These are phyloP conservation scores for Solanum bulbocastanum DNA, from an alignment of 257 asterid species.

Conservation along the genomic window DNA sequence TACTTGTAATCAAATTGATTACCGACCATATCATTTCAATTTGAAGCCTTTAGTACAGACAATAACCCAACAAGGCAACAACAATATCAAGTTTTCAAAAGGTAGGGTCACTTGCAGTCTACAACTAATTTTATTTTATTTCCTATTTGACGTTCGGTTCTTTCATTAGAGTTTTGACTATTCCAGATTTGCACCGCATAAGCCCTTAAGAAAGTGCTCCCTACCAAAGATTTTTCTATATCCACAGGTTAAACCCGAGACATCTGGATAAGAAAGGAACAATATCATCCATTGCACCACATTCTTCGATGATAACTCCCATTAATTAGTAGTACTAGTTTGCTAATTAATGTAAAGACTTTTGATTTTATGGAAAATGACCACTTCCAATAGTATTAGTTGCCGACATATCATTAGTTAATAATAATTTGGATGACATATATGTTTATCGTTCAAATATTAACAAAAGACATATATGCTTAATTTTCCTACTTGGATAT, in stretches of 20 bases:
- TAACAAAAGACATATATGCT: not conserved
- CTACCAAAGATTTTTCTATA: no score
- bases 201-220: rapidly evolving
- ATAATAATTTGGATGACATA: not conserved
- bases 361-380: not conserved
- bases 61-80: conserved; percentile 8
- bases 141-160: not conserved
- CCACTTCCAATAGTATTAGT: not conserved
- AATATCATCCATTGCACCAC: no score
- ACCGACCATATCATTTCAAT: conserved; percentile 42
- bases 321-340: not conserved
- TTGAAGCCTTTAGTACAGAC: conserved; percentile 30
- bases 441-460: not conserved
- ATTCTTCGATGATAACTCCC: no score
- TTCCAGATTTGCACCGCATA: rapidly evolving
- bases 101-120: not conserved
- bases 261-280: not conserved
- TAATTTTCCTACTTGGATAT: not conserved
- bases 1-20: not conserved
- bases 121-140: no score
- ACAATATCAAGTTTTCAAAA: not conserved
- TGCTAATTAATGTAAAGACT: not conserved
- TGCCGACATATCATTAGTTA: not conserved
- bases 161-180: not conserved
- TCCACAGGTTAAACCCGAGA: no score